Evolutionary conservation across 78 protist genomes (phyloP).

Genomic region (Dictyostelium firmibasis): DNA sequence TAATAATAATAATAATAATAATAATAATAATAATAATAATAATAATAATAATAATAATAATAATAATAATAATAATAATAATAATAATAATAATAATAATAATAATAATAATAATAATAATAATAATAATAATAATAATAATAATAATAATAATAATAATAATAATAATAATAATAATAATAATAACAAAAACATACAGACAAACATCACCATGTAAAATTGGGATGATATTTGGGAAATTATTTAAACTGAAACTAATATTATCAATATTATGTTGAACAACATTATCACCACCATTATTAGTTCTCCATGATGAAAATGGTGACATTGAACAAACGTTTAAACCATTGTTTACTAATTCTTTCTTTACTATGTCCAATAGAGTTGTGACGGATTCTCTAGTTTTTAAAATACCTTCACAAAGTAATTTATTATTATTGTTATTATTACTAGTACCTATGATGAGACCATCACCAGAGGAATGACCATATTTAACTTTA

Average conservation of each 20-base stretch:
- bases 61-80: too few species aligned
- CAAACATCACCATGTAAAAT: constrained; percentile 77
- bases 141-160: too few species aligned
- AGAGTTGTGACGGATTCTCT: neutral
- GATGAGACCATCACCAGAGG: neutral
- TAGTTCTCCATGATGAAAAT: constrained; percentile 1
- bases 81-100: too few species aligned
- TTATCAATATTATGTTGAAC: neutral
- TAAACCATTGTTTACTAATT: neutral
- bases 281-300: constrained; percentile 4
- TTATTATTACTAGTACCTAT: too few species aligned
- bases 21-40: too few species aligned
- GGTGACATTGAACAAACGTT: neutral
- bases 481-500: neutral
- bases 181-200: constrained; percentile 6
- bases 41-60: too few species aligned
- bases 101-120: too few species aligned
- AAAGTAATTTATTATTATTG: neutral
- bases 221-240: constrained; percentile 16
- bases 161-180: too few species aligned
- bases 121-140: too few species aligned
- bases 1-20: too few species aligned
- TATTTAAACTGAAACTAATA: neutral
- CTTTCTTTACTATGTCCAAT: neutral
- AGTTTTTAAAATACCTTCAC: neutral